phyloP scores from a whole-genome alignment of 208 protist species.

The Vickermania spadyakhi region DNA sequence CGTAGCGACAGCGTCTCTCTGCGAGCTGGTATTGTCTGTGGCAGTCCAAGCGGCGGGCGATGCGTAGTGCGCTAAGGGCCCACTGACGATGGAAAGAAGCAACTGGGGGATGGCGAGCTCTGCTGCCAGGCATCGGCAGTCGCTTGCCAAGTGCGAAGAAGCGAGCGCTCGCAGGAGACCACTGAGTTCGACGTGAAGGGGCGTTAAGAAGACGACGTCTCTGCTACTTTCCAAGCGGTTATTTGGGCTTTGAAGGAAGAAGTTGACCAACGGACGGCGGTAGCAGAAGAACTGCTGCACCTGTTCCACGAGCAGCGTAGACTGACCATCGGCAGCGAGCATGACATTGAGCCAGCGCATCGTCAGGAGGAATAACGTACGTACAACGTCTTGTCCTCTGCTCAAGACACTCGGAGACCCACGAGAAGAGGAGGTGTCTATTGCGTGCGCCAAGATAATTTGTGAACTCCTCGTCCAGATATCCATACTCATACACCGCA shows the following conservation, averaged over 20 bases:
- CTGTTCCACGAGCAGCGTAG: slow-evolving; percentile 25
- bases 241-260: slow-evolving; percentile 27
- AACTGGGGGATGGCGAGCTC: slow-evolving; percentile 53
- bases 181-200: slow-evolving; percentile 47
- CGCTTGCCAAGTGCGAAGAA: slow-evolving; percentile 34
- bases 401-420: neutral
- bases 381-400: slow-evolving; percentile 50
- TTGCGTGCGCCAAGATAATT: slow-evolving; percentile 36
- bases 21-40: neutral
- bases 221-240: slow-evolving; percentile 5
- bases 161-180: slow-evolving; percentile 43
- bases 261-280: slow-evolving; percentile 52
- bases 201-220: slow-evolving; percentile 28
- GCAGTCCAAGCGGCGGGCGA: neutral
- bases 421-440: neutral
- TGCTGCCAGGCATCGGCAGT: slow-evolving; percentile 41
- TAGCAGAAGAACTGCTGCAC: slow-evolving; percentile 53
- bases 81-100: slow-evolving; percentile 21
- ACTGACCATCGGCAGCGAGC: slow-evolving; percentile 36
- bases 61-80: slow-evolving; percentile 16
- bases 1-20: neutral
- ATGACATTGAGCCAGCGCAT: slow-evolving; percentile 63
- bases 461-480: slow-evolving; percentile 49
- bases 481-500: slow-evolving; percentile 46
- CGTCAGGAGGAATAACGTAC: slow-evolving; percentile 34